phyloP scores from a whole-genome alignment of 2,329 filamentous ascomycete genomes.

The Cryphonectria japonica region DNA sequence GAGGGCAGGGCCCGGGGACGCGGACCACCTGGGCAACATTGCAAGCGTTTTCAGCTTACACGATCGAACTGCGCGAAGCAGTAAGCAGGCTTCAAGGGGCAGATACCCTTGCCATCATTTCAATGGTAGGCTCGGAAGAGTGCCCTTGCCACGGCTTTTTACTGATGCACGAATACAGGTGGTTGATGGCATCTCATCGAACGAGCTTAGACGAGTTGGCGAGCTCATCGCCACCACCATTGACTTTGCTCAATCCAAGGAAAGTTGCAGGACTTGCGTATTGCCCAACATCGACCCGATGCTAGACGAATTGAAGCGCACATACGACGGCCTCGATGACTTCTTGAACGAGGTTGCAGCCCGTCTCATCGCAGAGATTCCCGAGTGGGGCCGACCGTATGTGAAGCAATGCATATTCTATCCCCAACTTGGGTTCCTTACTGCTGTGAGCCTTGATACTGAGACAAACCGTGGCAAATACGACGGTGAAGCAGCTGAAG shows the following conservation, averaged over 20 bases:
- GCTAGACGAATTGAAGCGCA: constrained; percentile 77
- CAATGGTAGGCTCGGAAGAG: constrained; percentile 48
- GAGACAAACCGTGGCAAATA: constrained; percentile 63
- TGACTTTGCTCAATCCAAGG: constrained; percentile 77
- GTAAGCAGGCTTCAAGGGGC: constrained; percentile 61
- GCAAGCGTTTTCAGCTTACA: constrained; percentile 69
- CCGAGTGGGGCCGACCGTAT: constrained; percentile 57
- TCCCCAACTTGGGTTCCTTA: constrained; percentile 88
- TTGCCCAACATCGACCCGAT: constrained; percentile 70
- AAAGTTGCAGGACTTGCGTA: constrained; percentile 74
- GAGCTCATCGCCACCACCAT: constrained; percentile 73
- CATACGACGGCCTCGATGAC: constrained; percentile 76
- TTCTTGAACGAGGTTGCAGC: constrained; percentile 71
- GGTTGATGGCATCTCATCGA: constrained; percentile 61
- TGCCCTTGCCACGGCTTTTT: neutral
- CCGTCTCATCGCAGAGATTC: constrained; percentile 65
- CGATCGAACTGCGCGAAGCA: constrained; percentile 69
- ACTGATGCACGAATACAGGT: constrained; percentile 46
- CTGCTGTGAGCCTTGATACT: constrained; percentile 68
- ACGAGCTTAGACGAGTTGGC: constrained; percentile 67
- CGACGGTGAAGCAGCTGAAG: constrained; percentile 58
- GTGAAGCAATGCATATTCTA: constrained; percentile 83
- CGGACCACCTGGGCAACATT: constrained; percentile 76
- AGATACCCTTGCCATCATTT: constrained; percentile 54
- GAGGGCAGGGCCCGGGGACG: constrained; percentile 56